phyloP scores from a whole-genome alignment of 441 rosid species.

The Biscutella laevigata region DNA sequence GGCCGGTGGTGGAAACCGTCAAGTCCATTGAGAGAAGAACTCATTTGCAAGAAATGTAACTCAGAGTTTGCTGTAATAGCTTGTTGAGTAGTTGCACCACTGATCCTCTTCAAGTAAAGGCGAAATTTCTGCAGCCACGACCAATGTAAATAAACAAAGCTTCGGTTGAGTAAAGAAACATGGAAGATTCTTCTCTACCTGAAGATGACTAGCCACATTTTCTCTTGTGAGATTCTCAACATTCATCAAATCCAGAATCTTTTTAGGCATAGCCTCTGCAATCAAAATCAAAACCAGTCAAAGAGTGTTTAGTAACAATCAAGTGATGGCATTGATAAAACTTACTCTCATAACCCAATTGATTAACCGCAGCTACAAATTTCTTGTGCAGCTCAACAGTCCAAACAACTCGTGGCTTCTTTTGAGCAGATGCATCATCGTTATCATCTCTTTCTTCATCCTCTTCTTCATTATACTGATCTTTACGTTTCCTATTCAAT shows the following conservation, averaged over 20 bases:
- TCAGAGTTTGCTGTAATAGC: conserved; percentile 58
- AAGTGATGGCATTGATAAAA: conserved; percentile 14
- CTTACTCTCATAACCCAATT: conserved; percentile 63
- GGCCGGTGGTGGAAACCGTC: conserved; percentile 40
- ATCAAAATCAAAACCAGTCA: conserved; percentile 9
- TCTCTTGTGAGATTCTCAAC: conserved; percentile 70
- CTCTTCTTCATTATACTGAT: conserved; percentile 39
- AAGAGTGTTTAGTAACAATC: neutral
- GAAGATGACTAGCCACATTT: conserved; percentile 73
- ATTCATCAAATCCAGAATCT: conserved; percentile 65
- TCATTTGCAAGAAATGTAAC: conserved; percentile 47
- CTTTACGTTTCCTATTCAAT: conserved; percentile 31
- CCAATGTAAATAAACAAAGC: neutral
- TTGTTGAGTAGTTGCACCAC: conserved; percentile 64
- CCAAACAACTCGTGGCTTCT: conserved; percentile 71
- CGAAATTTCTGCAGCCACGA: conserved; percentile 62
- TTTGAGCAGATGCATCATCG: conserved; percentile 43
- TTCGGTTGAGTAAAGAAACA: neutral
- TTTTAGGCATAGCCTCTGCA: conserved; percentile 75
- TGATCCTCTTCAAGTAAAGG: conserved; percentile 69
- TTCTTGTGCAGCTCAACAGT: conserved; percentile 59
- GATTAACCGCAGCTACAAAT: conserved; percentile 58
- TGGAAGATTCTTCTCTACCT: conserved; percentile 28
- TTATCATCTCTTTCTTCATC: conserved; percentile 50
- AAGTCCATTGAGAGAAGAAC: conserved; percentile 39